A percentile compares a stretch with the other conserved stretches of the same genome.
phyloP scores from a whole-genome alignment of 257 asterid species.

The Phtheirospermum japonicum region DNA sequence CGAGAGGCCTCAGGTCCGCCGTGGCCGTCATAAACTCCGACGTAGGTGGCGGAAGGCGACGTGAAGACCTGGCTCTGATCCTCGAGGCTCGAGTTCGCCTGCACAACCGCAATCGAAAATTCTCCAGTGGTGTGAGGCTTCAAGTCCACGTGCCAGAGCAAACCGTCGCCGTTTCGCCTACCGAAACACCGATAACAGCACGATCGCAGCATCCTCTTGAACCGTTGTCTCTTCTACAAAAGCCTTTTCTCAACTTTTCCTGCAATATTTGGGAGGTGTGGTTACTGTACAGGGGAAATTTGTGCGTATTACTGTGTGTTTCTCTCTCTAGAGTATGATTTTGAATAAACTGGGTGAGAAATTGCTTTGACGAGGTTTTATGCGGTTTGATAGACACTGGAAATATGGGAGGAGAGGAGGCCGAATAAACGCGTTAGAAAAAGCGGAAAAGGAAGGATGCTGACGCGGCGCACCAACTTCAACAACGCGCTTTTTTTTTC shows the following conservation, averaged over 20 bases:
- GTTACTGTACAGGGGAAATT: background rate
- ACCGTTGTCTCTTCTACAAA: background rate
- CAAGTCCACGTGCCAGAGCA: slow-evolving; percentile 81
- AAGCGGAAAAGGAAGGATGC: background rate
- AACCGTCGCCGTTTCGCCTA: slow-evolving; percentile 58
- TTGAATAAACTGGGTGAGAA: background rate
- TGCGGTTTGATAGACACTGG: slow-evolving; percentile 22
- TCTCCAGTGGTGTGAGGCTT: slow-evolving; percentile 86
- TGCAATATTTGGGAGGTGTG: background rate
- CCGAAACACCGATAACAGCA: slow-evolving; percentile 61
- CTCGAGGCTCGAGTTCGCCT: slow-evolving; percentile 86
- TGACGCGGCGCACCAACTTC: slow-evolving; percentile 35
- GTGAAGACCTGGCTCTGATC: slow-evolving; percentile 92
- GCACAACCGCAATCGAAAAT: slow-evolving; percentile 88
- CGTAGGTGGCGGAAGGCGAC: slow-evolving; percentile 83
- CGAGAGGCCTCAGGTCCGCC: slow-evolving; percentile 98
- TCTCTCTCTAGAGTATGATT: background rate
- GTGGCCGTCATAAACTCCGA: slow-evolving; percentile 97
- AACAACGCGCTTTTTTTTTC: slow-evolving; percentile 27
- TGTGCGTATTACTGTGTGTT: background rate
- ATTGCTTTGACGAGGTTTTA: slow-evolving; percentile 29
- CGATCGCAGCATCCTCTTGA: slow-evolving; percentile 57
- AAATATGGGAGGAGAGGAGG: background rate
- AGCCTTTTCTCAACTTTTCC: background rate
- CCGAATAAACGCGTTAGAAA: slow-evolving; percentile 28